These are phyloP conservation scores for Corrigiola litoralis DNA, from an alignment of 179 eudicot species.

Conservation along the genomic window DNA sequence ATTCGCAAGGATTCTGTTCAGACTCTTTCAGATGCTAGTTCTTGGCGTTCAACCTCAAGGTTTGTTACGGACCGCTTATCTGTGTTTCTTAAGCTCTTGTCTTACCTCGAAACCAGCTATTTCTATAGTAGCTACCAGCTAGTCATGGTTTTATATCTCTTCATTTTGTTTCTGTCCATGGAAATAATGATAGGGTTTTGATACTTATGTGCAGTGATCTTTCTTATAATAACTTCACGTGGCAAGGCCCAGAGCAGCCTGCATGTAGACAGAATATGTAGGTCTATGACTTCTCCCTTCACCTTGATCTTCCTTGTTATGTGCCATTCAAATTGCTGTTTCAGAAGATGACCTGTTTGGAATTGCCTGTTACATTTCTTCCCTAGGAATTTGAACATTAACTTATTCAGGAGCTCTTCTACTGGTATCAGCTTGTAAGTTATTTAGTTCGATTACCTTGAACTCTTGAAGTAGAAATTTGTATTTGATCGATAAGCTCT, in stretches of 20 bases:
- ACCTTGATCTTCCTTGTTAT: background rate
- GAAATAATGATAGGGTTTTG: constrained; percentile 5
- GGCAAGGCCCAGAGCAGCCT: constrained; percentile 41
- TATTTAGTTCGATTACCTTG: background rate
- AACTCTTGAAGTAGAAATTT: background rate
- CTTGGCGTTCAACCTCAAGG: background rate
- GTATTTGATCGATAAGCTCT: too few species aligned
- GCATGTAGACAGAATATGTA: constrained; percentile 26
- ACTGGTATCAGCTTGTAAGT: constrained; percentile 42
- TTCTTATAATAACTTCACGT: constrained; percentile 68
- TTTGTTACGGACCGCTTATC: background rate
- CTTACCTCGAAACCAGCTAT: background rate
- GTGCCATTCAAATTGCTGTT: background rate
- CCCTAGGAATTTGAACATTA: constrained; percentile 52
- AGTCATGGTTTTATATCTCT: background rate
- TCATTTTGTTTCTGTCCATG: background rate
- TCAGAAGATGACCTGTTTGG: constrained; percentile 7
- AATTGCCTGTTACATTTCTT: constrained; percentile 1
- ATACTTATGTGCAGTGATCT: constrained; percentile 54
- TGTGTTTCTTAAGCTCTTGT: background rate
- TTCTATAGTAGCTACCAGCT: background rate
- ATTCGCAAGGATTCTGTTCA: background rate
- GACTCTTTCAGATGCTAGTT: background rate
- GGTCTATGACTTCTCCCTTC: constrained; percentile 12
- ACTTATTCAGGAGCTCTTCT: constrained; percentile 63